A percentile compares a stretch with the other conserved stretches of the same genome.
These are phyloP conservation scores for Wickerhamomyces rabaulensis DNA, from an alignment of 805 yeast species.

Conservation along the genomic window DNA sequence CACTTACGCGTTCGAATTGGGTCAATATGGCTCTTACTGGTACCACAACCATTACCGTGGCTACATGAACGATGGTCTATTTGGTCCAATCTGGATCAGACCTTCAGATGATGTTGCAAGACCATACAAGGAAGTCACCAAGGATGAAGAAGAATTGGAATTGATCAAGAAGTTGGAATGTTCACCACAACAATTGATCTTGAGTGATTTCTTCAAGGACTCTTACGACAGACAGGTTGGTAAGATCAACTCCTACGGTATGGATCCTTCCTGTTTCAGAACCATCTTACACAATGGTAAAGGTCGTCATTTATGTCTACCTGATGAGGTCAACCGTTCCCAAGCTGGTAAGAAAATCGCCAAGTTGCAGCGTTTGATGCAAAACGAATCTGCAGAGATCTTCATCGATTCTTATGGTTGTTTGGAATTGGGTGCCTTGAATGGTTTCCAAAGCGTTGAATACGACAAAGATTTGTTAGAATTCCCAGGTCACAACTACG, in stretches of 20 bases:
- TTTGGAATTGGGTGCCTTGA: constrained; percentile 3
- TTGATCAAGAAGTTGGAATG: constrained; percentile 25
- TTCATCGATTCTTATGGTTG: constrained; percentile 8
- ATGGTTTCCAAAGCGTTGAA: constrained; percentile 6
- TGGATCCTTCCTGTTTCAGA: constrained; percentile 31
- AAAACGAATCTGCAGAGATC: not conserved
- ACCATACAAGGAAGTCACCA: constrained; percentile 28
- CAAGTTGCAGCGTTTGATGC: too few species aligned
- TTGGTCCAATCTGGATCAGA: constrained; percentile 39
- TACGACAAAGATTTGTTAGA: constrained; percentile 3
- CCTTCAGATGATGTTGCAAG: constrained; percentile 26
- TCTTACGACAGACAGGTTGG: constrained; percentile 30
- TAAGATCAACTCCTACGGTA: constrained; percentile 28
- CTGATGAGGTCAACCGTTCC: not conserved
- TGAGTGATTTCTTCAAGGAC: constrained; percentile 37
- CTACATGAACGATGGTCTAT: constrained; percentile 37
- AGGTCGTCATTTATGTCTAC: constrained; percentile 14
- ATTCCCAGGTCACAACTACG: constrained; percentile 13
- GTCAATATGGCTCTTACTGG: constrained; percentile 43
- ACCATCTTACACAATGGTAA: constrained; percentile 28
- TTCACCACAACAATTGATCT: constrained; percentile 25
- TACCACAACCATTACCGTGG: constrained; percentile 43
- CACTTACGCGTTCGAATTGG: constrained; percentile 31
- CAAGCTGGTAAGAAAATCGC: too few species aligned
- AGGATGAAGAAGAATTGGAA: constrained; percentile 23